Evolutionary conservation across 2,329 filamentous ascomycete species (phyloP).

Genomic region (Apiospora pterosperma): DNA sequence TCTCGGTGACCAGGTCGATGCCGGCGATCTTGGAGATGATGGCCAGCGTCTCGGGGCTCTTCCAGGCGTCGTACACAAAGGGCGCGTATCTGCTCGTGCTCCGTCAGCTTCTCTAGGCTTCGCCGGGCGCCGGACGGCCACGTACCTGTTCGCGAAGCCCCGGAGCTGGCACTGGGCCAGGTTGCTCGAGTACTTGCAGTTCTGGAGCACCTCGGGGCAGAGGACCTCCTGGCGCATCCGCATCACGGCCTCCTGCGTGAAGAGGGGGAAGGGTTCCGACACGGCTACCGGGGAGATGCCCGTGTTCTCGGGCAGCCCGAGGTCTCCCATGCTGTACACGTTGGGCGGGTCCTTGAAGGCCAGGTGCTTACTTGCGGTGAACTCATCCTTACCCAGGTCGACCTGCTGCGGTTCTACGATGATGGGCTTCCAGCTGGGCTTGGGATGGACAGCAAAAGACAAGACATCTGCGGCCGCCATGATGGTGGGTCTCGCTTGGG

Average conservation of each 20-base stretch:
- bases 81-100: conserved; percentile 50
- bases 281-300: conserved; percentile 62
- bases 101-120: background rate
- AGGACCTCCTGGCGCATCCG: conserved; percentile 63
- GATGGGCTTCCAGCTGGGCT: conserved; percentile 21
- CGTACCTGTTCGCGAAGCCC: conserved; percentile 42
- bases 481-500: background rate
- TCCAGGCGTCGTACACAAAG: conserved; percentile 55
- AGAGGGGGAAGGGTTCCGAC: conserved; percentile 62
- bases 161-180: conserved; percentile 47
- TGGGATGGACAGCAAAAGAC: conserved; percentile 9
- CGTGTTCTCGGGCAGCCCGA: conserved; percentile 49
- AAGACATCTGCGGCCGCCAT: conserved; percentile 21
- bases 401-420: conserved; percentile 14
- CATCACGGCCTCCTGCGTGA: conserved; percentile 57
- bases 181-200: conserved; percentile 57
- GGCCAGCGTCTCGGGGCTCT: conserved; percentile 37
- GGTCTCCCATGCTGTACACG: conserved; percentile 58
- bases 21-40: conserved; percentile 51
- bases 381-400: conserved; percentile 27
- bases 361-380: conserved; percentile 55
- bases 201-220: conserved; percentile 50
- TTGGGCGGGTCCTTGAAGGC: conserved; percentile 46
- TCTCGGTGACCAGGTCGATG: conserved; percentile 49
- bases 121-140: conserved; percentile 10